These are phyloP conservation scores for Blastobotrys capitulatus DNA, from an alignment of 1,139 yeast genomes.

Conservation along the genomic window DNA sequence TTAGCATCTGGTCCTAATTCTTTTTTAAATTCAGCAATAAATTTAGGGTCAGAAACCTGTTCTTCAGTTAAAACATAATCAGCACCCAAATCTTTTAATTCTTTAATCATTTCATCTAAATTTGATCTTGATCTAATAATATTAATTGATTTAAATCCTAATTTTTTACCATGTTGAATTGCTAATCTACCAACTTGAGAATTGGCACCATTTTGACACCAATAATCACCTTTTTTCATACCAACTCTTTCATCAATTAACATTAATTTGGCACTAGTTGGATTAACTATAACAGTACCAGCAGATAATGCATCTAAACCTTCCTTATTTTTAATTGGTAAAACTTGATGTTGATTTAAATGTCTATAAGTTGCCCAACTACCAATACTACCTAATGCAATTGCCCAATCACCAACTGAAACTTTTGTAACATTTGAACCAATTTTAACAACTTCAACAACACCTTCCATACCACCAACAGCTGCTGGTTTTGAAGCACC, in stretches of 20 bases:
- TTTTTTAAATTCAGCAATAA: not conserved
- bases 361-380: conserved; percentile 89
- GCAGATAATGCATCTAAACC: conserved; percentile 47
- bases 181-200: conserved; percentile 94
- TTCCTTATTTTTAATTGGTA: conserved; percentile 41
- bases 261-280: conserved; percentile 88
- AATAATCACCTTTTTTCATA: conserved; percentile 75
- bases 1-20: conserved; percentile 26
- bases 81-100: not conserved
- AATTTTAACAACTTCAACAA: conserved; percentile 71
- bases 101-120: not conserved
- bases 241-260: conserved; percentile 61
- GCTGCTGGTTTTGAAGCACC: conserved; percentile 62
- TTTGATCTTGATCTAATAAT: conserved; percentile 45
- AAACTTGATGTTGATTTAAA: conserved; percentile 35
- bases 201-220: conserved; percentile 93
- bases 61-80: not conserved
- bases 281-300: conserved; percentile 90
- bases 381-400: conserved; percentile 69
- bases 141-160: conserved; percentile 78
- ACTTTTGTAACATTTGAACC: conserved; percentile 48
- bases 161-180: conserved; percentile 71
- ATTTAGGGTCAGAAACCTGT: not conserved
- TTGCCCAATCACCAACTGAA: conserved; percentile 79
- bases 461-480: conserved; percentile 91